Evolutionary conservation across 164 flowering plant species (phyloP), one percentile per base, ranked within the genome.

Genomic region (Stephania cephalantha): DNA sequence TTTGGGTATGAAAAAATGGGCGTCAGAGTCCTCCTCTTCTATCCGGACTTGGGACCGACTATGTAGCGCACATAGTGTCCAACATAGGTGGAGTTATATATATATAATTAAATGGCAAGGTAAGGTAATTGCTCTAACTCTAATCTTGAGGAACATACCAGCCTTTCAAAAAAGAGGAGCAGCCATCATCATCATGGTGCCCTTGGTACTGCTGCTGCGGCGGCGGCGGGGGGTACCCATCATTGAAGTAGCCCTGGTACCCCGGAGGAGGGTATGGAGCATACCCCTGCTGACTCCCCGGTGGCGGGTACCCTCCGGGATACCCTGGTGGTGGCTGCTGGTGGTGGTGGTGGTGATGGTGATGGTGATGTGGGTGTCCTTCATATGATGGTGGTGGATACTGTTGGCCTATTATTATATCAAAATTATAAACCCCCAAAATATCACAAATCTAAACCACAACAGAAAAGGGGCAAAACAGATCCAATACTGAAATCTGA

Each of bases 171-270:
- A 74, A 79, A 9, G 85, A 83, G 61, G 25, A 6, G 70, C 84
- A 83, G 25, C 81, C 79, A 73, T 66, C 18, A 1, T 81, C 71
- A 15, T 75, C 77, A 30, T 77, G 46, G 31, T 77, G 12, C 1
- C 73, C 79, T 11, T 78, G 76, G 70, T 81, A 74, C 8, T 48
- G 46, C 53, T 8, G 53, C 9, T 0, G 82, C 9, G 82, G 78
- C 1, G 55, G 72, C 50, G 31, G 72, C 2, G 48, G 64, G 11
- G 72, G 77, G 52, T 75, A 75, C 17, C 83, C 83, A 45, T 74
- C 78, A 30, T 76, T 66, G 44, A 82, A 83, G 78, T 85, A 85
- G 1, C 79, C 85, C 45, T 85, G 87, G 73, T 85, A 85, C 9
- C 87, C 84, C 6, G 55, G 72, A 8, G 73, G 76, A 64, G 79